Evolutionary conservation across 331 rosid species (phyloP), one percentile per base, ranked within the genome.

Genomic region (Cucumis variabilis): DNA sequence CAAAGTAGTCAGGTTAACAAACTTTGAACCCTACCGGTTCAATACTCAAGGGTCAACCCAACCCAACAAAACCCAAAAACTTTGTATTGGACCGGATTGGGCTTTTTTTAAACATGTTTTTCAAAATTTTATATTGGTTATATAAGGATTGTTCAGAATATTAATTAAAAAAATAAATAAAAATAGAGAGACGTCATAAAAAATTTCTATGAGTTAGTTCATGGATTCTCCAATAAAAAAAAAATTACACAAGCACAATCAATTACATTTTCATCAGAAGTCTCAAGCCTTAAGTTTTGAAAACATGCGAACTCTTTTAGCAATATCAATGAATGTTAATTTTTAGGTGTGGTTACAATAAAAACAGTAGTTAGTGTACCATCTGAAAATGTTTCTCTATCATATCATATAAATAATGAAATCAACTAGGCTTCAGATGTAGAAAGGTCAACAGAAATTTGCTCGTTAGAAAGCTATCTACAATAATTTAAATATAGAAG

Each of bases 251-350:
- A 53, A 85, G 21, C 25, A 28, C 33, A 33, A 17, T 33, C 80
- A 15, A 74, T 37, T 25, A 73, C 27, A 51, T 16, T 87, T 87
- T 84, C 77, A 87, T 67, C 70, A 20, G 27, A 74, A 69, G 91
- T 89, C 85, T 48, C 89, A 86, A 86, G 94, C 99, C 98, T 97
- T 97, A 73, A 96, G 96, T 91, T 96, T 97, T 74, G 99, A 97
- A 94, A 97, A 97, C 99, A 97, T 97, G 87, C 98, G 98, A 88
- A 94, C 99, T 90, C 99, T 99, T 93, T 97, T 97, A 5, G 99
- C 99, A 50, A 97, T 99, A 82, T 97, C 99, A 76, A 97, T 97
- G 91, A 97, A 97, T 2, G 98, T 94, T 85, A 97, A 92, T 94
- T 97, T 97, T 92, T 97, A 84, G 99, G 99, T 67, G 99, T 97